phyloP scores from a whole-genome alignment of 1,284 basidiomycete genomes.

The Cystobasidium slooffiae region DNA sequence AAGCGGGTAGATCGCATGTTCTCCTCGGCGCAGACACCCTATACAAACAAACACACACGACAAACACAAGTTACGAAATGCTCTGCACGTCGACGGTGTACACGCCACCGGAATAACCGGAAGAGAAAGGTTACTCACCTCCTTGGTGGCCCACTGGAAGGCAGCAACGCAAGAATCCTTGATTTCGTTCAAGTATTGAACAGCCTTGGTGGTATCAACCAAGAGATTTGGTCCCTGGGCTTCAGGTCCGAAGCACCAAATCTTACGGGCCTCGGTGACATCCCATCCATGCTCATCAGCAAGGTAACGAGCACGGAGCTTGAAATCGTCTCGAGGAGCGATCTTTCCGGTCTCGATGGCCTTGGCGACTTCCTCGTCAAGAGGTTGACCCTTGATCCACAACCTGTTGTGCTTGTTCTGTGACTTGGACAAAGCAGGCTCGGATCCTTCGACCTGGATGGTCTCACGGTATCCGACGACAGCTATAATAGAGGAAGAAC shows the following conservation, averaged over 20 bases:
- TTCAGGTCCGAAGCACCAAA: constrained; percentile 99
- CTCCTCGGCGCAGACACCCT: constrained; percentile 93
- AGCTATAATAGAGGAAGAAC: constrained; percentile 59
- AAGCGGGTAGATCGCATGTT: constrained; percentile 97
- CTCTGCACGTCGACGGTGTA: constrained; percentile 10
- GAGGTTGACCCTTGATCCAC: constrained; percentile 87
- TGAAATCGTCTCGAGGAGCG: constrained; percentile 95
- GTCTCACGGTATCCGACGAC: constrained; percentile 99
- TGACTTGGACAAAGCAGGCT: constrained; percentile 96
- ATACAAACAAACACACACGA: constrained; percentile 48
- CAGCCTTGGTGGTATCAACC: constrained; percentile 90
- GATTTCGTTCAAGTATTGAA: constrained; percentile 74
- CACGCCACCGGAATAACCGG: background rate
- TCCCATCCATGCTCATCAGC: constrained; percentile 99
- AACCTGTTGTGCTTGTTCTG: constrained; percentile 99
- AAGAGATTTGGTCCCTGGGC: constrained; percentile 96
- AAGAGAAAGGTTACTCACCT: constrained; percentile 55
- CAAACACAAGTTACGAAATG: background rate
- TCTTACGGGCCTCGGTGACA: constrained; percentile 98
- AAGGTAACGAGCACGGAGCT: constrained; percentile 89
- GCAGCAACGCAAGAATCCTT: constrained; percentile 99
- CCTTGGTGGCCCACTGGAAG: constrained; percentile 99
- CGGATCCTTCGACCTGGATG: constrained; percentile 92
- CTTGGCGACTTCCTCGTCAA: constrained; percentile 90
- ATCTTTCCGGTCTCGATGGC: constrained; percentile 90